These are phyloP conservation scores for Blastobotrys buckinghamii DNA, from an alignment of 1,139 yeast genomes.

Conservation along the genomic window DNA sequence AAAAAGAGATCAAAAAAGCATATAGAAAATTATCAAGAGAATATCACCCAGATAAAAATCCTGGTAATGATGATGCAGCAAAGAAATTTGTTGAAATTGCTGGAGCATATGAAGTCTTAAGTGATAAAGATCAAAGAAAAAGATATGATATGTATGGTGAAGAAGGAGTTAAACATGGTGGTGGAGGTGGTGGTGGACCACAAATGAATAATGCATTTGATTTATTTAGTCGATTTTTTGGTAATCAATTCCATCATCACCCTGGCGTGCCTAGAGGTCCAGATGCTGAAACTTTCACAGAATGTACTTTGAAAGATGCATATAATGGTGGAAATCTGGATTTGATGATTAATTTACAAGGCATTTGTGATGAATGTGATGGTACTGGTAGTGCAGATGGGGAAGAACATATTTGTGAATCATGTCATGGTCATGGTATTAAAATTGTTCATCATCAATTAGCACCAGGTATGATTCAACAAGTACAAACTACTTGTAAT, in stretches of 20 bases:
- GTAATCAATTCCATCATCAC: constrained; percentile 11
- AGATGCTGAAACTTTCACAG: constrained; percentile 52
- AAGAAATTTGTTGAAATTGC: constrained; percentile 85
- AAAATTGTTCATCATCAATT: constrained; percentile 63
- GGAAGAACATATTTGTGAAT: constrained; percentile 52
- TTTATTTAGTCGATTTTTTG: constrained; percentile 66
- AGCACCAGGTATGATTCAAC: constrained; percentile 89
- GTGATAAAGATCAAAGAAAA: constrained; percentile 64
- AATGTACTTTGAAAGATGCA: constrained; percentile 56
- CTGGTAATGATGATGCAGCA: constrained; percentile 73
- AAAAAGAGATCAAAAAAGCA: constrained; percentile 80
- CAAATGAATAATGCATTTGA: constrained; percentile 55
- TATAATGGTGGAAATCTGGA: constrained; percentile 61
- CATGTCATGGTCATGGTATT: constrained; percentile 74
- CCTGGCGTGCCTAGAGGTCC: constrained; percentile 55
- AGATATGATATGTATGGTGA: constrained; percentile 79
- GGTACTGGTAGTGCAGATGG: constrained; percentile 88
- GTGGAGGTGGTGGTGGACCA: constrained; percentile 37
- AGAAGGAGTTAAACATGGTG: constrained; percentile 55
- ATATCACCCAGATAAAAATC: constrained; percentile 94
- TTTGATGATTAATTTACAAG: constrained; percentile 63
- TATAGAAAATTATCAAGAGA: constrained; percentile 79
- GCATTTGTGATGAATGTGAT: constrained; percentile 66
- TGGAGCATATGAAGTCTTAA: constrained; percentile 86
- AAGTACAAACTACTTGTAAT: constrained; percentile 73